Evolutionary conservation across 1,284 basidiomycete genomes (phyloP).

Genomic region (Sphagnurus paluster): DNA sequence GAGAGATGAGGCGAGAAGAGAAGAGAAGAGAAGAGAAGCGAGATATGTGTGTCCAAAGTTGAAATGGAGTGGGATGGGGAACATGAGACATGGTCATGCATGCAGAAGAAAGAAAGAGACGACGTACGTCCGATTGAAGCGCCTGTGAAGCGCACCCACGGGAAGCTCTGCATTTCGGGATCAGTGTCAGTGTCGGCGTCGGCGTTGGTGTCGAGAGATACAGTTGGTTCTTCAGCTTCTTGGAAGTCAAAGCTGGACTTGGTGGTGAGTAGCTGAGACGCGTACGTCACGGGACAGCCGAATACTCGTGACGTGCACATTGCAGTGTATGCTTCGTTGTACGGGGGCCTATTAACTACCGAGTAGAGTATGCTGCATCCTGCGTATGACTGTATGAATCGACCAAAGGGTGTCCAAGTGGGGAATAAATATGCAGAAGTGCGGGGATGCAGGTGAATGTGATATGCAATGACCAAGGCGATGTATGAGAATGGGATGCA

Average conservation of each 20-base stretch:
- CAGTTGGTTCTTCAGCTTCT: no score
- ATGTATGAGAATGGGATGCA: not conserved
- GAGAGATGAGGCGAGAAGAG: slow-evolving; percentile 4
- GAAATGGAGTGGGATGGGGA: not conserved
- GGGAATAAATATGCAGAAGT: slow-evolving; percentile 2
- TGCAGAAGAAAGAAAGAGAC: slow-evolving; percentile 6
- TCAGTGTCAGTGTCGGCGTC: no score
- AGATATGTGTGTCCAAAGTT: slow-evolving; percentile 1
- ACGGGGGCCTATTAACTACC: no score
- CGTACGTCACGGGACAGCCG: slow-evolving; percentile 23
- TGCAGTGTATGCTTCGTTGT: no score
- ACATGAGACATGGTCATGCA: slow-evolving; percentile 16
- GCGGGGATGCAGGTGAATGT: slow-evolving; percentile 3
- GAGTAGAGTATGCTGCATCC: not conserved
- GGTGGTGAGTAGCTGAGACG: slow-evolving; percentile 3
- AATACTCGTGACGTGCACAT: no score
- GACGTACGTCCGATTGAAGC: slow-evolving; percentile 49
- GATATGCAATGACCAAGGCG: not conserved
- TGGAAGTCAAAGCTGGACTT: not conserved
- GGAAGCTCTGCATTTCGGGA: slow-evolving; percentile 42
- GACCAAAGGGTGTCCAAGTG: not conserved
- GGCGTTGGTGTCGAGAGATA: no score
- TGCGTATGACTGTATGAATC: slow-evolving; percentile 4
- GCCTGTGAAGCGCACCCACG: slow-evolving; percentile 52
- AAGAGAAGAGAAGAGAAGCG: slow-evolving; percentile 8